Base-by-base conservation (phyloP, 371 early-diverging fungal genomes). In the Parasitella parasitica region DNA sequence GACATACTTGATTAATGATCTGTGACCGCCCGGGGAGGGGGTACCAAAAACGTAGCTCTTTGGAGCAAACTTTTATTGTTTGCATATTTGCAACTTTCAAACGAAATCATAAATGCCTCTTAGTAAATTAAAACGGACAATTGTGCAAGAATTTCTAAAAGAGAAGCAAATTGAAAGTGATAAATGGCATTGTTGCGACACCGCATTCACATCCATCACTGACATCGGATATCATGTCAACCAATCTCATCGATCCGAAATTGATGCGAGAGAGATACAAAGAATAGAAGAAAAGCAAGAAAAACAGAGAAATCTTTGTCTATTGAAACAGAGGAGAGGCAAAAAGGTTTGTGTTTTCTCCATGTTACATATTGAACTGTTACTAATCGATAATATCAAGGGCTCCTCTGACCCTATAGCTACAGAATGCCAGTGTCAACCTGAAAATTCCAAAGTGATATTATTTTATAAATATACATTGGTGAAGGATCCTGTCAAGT, bases 391-490 rank as follows among this genome's bases (percentile, higher is more conserved):
- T 34, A 5, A 12, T 28, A 15, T 4, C 0, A 20, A 73, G 72
- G 77, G 80, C n/a, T 48, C 69, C 12, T 77, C 80, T 4, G 82
- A 82, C 61, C 74, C 82, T 0, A 77, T 82, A 34, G 27, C 51
- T 6, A 20, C 71, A 0, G 46, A 65, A 4, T 82, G 82, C 32
- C 18, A 63, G 6, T 82, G 82, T 28, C 59, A 71, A 27, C 34
- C 37, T 9, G 58, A 67, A 9, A 32, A 37, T 3, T 66, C 49
- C 13, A 73, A 71, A 13, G 89, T 90, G 22, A 82, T 90, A 57
- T 66, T 90, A 6, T 90, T 87, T 60, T 90, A 90, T 54, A 63
- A 71, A 6, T 90, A 90, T 41, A 43, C 60, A 0, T 54, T 51
- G 11, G 71, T 88, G 6, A 22, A 48, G 0, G 75, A 83, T 28